Percentiles rank a stretch among this genome's conserved stretches.
Conservation (phyloP, 352 stramenopile species). For the Pythium guiyangense region DNA sequence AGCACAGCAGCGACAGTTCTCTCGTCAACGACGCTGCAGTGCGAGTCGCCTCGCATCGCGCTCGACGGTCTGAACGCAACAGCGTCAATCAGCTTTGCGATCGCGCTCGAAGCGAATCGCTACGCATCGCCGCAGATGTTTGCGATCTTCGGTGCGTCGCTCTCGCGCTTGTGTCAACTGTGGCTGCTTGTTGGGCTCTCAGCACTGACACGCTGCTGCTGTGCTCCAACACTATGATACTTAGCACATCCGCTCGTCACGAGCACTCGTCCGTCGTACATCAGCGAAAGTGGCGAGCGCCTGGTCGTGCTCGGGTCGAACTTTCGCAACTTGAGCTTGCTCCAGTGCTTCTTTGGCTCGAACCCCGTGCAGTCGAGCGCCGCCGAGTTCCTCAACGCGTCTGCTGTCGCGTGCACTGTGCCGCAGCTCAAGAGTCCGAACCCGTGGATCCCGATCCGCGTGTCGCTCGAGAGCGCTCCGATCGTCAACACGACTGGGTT, state of each 20-base stretch:
- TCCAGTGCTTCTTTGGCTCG: constrained; percentile 28
- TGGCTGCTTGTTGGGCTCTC: no score
- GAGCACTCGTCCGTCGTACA: constrained; percentile 20
- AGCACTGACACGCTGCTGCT: not conserved
- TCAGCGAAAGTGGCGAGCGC: constrained; percentile 20
- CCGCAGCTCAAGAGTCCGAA: constrained; percentile 18
- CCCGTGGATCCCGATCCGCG: constrained; percentile 22
- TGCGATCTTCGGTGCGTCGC: constrained; percentile 5
- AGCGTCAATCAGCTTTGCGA: constrained; percentile 14
- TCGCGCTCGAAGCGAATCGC: constrained; percentile 22
- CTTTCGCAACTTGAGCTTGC: constrained; percentile 22
- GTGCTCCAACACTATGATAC: not conserved
- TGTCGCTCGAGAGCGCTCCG: constrained; percentile 16
- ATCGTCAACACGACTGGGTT: not conserved
- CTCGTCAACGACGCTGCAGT: constrained; percentile 21
- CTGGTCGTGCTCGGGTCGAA: constrained; percentile 23
- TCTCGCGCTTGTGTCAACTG: not conserved
- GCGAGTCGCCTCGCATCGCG: constrained; percentile 21
- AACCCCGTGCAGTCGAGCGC: constrained; percentile 5
- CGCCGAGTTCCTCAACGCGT: constrained; percentile 23
- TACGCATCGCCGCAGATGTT: constrained; percentile 1
- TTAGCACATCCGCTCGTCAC: constrained; percentile 22
- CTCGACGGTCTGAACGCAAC: not conserved
- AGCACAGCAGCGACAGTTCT: constrained; percentile 19
- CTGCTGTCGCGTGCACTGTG: constrained; percentile 22